Conservation (phyloP, 116 monocot species). For the Trichopus zeylanicus region DNA sequence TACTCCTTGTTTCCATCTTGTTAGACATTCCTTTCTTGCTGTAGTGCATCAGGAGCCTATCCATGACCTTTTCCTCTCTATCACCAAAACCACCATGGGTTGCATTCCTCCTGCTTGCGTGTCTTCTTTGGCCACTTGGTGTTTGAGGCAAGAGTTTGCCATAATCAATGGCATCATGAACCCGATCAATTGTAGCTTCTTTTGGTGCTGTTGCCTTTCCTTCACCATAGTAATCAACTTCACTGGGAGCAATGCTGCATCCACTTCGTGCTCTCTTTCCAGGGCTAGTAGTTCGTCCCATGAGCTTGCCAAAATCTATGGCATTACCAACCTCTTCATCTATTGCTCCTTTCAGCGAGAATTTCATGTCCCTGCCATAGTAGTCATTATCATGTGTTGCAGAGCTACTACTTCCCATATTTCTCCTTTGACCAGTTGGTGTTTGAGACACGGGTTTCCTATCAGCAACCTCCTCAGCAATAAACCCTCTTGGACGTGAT, state of each 20-base stretch:
- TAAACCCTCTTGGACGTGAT: background rate
- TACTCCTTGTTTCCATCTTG: slow-evolving; percentile 10
- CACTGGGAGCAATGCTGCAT: background rate
- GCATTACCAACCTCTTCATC: no score
- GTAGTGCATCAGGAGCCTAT: slow-evolving; percentile 43
- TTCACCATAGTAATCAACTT: background rate
- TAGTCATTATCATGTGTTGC: no score
- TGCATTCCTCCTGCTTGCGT: background rate
- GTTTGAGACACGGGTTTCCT: background rate
- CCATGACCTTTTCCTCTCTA: slow-evolving; percentile 44
- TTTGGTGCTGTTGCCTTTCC: background rate
- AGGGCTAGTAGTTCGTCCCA: no score
- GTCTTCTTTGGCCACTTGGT: no score
- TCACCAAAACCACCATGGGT: slow-evolving; percentile 4
- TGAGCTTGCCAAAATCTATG: no score
- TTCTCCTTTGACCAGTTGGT: background rate
- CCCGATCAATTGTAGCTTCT: background rate
- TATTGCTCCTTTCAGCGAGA: no score
- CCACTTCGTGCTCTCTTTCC: no score
- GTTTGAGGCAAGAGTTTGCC: no score
- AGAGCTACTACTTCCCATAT: no score
- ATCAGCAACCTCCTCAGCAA: background rate
- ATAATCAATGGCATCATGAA: background rate
- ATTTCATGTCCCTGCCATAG: no score
- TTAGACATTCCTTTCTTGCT: slow-evolving; percentile 30